Evolutionary conservation across 257 asterid genomes (phyloP), one percentile per base, ranked within the genome.

Genomic region (Solanum neorickii): DNA sequence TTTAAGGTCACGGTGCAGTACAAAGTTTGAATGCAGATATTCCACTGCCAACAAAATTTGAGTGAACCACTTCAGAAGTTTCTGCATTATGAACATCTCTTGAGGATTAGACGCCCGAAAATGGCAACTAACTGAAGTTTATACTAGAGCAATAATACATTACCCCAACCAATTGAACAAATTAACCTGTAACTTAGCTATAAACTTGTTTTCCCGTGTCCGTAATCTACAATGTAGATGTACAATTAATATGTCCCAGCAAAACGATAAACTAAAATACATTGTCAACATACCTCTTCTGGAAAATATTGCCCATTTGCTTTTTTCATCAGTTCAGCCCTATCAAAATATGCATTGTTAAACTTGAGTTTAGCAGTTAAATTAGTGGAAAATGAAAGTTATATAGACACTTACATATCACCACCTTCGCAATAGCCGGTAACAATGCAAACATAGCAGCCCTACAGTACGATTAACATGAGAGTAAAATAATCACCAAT

Each of bases 341-440:
- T 97, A 95, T 91, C 46, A 90, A 87, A 83, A 46, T 46, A 27
- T 11, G 18, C 39, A 44, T 44, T 6, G 25, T 77, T 14, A 27
- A 47, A 27, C 42, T 27, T 80, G 2, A 47, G 41, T 47, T 46
- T 15, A 80, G 18, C 27, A 80, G 25, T 75, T 86, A 83, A 89
- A 89, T 62, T 70, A 89, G 84, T 70, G 65, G 73, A 37, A 65
- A 75, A 68, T 72, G 82, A 86, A 86, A 21, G 21, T 8, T 86
- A 46, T 18, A 18, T 9, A 20, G 25, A 70, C 12, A 91, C 98
- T 95, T 92, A 97, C 99, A 97, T 95, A 93, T 97, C 99, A 70
- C 99, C 99, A 37, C 99, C 99, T 91, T 97, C 99, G 83, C 99
- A 97, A 92, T 96, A 96, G 86, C 99, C 98, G 29, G 99, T 97